These are phyloP conservation scores for Lachancea mirantina DNA, from an alignment of 805 yeast species.

Conservation along the genomic window DNA sequence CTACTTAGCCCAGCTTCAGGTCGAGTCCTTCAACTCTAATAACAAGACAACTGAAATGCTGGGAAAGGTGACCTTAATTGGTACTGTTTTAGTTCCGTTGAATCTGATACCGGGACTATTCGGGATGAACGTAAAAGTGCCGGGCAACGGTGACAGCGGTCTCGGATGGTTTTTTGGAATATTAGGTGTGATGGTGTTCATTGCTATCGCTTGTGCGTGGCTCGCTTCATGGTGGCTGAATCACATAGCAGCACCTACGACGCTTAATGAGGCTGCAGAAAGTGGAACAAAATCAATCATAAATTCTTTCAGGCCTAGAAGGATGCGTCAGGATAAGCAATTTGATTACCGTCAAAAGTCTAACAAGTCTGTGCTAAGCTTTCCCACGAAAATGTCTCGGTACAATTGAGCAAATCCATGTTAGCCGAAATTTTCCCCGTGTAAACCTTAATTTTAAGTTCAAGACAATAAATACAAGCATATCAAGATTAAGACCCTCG, in stretches of 20 bases:
- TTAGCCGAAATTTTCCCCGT: too few relatives aligned
- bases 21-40: slow-evolving; percentile 81
- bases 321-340: slow-evolving; percentile 2
- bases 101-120: slow-evolving; percentile 86
- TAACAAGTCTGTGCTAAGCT: slow-evolving; percentile 24
- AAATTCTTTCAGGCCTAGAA: slow-evolving; percentile 7
- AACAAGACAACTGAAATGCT: slow-evolving; percentile 80
- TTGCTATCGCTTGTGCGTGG: slow-evolving; percentile 35
- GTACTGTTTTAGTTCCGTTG: slow-evolving; percentile 85
- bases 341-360: slow-evolving; percentile 10
- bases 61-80: slow-evolving; percentile 82
- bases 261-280: slow-evolving; percentile 30
- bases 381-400: slow-evolving; percentile 20
- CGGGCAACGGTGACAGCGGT: slow-evolving; percentile 48
- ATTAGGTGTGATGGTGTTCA: slow-evolving; percentile 42
- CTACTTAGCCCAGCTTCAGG: slow-evolving; percentile 89
- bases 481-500: too few relatives aligned
- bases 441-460: too few relatives aligned
- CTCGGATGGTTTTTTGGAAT: slow-evolving; percentile 67
- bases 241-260: slow-evolving; percentile 28
- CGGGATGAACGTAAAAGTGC: slow-evolving; percentile 91
- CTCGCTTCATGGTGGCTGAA: slow-evolving; percentile 39
- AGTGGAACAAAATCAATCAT: slow-evolving; percentile 32
- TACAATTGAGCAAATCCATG: slow-evolving; percentile 18
- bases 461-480: too few relatives aligned